Evolutionary conservation across 2,329 filamentous ascomycete species (phyloP).

Genomic region (Teratosphaeria gauchensis): DNA sequence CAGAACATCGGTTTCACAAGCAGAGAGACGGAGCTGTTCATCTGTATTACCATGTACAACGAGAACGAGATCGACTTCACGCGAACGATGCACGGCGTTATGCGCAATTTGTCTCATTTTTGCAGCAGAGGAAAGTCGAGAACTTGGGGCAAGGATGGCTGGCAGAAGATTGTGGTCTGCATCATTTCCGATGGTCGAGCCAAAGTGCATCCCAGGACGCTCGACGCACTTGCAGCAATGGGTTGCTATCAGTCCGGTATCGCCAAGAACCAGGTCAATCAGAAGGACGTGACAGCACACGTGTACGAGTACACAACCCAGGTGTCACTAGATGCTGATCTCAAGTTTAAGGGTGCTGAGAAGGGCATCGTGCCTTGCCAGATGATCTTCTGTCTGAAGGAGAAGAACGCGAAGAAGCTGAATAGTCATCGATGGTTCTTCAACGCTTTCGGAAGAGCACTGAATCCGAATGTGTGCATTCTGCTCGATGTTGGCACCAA

Average conservation of each 20-base stretch:
- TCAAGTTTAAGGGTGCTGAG: constrained; percentile 98
- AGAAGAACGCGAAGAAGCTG: constrained; percentile 94
- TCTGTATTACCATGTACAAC: constrained; percentile 98
- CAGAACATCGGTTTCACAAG: constrained; percentile 77
- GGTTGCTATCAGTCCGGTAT: constrained; percentile 98
- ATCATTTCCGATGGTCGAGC: constrained; percentile 90
- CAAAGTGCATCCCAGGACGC: constrained; percentile 84
- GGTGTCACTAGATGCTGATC: constrained; percentile 85
- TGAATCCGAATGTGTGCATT: constrained; percentile 95
- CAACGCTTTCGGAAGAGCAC: constrained; percentile 85
- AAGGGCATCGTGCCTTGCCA: constrained; percentile 98
- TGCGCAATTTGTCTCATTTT: constrained; percentile 97
- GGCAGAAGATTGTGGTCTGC: constrained; percentile 98
- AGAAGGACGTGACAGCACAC: constrained; percentile 88
- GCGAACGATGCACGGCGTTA: constrained; percentile 94
- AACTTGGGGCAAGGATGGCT: constrained; percentile 93
- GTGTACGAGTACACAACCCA: constrained; percentile 99
- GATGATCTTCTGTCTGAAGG: constrained; percentile 97
- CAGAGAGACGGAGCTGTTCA: constrained; percentile 89
- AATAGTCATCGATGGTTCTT: constrained; percentile 99
- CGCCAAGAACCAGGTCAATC: constrained; percentile 96
- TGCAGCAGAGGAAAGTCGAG: constrained; percentile 84
- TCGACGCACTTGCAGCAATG: constrained; percentile 92
- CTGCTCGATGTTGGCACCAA: constrained; percentile 92
- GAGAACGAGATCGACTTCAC: constrained; percentile 96